Evolutionary conservation across 768 basidiomycete genomes (phyloP).

Genomic region (Boletus subparvulus): DNA sequence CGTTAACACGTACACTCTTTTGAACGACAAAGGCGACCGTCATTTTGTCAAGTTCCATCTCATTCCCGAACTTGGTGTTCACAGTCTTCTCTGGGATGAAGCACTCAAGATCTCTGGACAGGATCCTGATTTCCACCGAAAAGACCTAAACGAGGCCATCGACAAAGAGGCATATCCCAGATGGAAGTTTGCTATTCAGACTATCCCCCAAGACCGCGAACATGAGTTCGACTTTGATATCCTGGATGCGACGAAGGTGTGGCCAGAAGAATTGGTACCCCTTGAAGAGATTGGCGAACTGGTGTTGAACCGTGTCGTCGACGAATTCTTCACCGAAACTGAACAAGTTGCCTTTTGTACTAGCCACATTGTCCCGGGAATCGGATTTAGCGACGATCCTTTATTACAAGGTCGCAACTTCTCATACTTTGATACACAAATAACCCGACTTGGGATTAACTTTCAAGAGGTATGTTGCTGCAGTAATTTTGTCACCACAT

Average conservation of each 20-base stretch:
- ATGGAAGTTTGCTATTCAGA: slow-evolving; percentile 72
- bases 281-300: slow-evolving; percentile 77
- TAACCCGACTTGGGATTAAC: slow-evolving; percentile 77
- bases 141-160: slow-evolving; percentile 85
- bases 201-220: slow-evolving; percentile 66
- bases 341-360: slow-evolving; percentile 93
- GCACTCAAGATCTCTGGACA: slow-evolving; percentile 79
- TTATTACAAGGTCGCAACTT: slow-evolving; percentile 85
- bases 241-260: slow-evolving; percentile 83
- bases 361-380: slow-evolving; percentile 54
- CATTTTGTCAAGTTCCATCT: slow-evolving; percentile 90
- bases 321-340: slow-evolving; percentile 82
- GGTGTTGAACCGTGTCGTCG: slow-evolving; percentile 57
- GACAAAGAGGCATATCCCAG: slow-evolving; percentile 65
- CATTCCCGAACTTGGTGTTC: slow-evolving; percentile 77
- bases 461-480: slow-evolving; percentile 57
- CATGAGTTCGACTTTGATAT: slow-evolving; percentile 87
- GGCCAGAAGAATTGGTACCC: slow-evolving; percentile 81
- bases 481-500: background rate
- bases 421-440: slow-evolving; percentile 84
- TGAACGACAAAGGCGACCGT: slow-evolving; percentile 64
- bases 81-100: slow-evolving; percentile 87
- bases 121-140: slow-evolving; percentile 89
- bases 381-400: slow-evolving; percentile 75
- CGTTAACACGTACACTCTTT: slow-evolving; percentile 80